A percentile compares a stretch with the other conserved stretches of the same genome.
Evolutionary conservation across 257 asterid species (phyloP).

Genomic region (Solanum bukasovii): DNA sequence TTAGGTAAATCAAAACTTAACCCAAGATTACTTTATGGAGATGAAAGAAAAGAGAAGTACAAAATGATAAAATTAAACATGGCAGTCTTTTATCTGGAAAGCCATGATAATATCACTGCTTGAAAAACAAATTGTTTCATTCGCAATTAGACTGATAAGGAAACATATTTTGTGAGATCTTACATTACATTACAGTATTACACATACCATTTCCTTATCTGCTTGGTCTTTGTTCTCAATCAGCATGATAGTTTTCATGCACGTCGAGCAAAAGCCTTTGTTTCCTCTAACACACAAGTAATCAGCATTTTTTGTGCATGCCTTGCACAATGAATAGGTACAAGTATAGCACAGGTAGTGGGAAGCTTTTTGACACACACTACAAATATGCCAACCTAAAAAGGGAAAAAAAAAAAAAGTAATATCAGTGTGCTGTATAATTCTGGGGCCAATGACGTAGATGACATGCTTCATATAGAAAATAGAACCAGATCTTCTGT

Average conservation of each 20-base stretch:
- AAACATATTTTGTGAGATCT: neutral
- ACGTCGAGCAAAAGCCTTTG: constrained; percentile 83
- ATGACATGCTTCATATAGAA: neutral
- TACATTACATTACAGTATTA: neutral
- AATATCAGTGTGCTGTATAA: constrained; percentile 1
- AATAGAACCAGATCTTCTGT: neutral
- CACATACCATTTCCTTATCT: constrained; percentile 56
- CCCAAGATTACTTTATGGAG: neutral
- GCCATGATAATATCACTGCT: neutral
- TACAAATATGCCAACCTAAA: constrained; percentile 99
- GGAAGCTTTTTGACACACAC: constrained; percentile 67
- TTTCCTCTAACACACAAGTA: constrained; percentile 61
- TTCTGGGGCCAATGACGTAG: neutral
- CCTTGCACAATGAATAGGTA: constrained; percentile 90
- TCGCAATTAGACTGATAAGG: neutral
- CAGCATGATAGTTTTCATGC: constrained; percentile 86
- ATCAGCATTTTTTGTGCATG: constrained; percentile 62
- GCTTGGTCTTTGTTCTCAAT: constrained; percentile 75
- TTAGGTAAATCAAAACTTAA: neutral
- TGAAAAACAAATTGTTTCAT: neutral
- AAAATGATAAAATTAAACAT: neutral
- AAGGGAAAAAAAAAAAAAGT: constrained; percentile 13
- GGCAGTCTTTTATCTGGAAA: neutral
- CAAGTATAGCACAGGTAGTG: constrained; percentile 87
- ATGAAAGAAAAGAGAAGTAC: neutral